phyloP scores from a whole-genome alignment of 2,329 filamentous ascomycete species.

The Pseudocercospora pini-densiflorae region DNA sequence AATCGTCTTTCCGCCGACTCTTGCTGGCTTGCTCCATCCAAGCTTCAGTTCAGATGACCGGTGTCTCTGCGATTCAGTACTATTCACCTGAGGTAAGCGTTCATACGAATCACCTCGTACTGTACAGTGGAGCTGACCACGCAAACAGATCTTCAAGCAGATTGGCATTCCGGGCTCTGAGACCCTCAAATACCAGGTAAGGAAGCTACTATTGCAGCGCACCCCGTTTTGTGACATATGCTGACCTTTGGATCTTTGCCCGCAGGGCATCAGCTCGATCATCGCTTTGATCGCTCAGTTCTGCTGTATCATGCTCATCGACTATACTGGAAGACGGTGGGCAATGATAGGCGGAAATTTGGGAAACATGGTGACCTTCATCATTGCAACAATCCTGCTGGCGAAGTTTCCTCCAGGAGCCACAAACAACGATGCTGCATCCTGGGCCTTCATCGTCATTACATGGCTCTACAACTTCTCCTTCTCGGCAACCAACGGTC shows the following conservation, averaged over 20 bases:
- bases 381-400: slow-evolving; percentile 65
- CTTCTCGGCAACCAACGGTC: slow-evolving; percentile 73
- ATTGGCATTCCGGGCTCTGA: slow-evolving; percentile 70
- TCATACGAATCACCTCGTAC: not conserved
- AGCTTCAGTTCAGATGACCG: slow-evolving; percentile 76
- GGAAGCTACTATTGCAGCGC: not conserved
- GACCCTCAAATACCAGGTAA: slow-evolving; percentile 69
- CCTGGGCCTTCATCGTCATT: slow-evolving; percentile 75
- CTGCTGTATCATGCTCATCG: slow-evolving; percentile 70
- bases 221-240: not conserved
- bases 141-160: slow-evolving; percentile 56
- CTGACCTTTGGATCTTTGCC: not conserved
- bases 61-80: slow-evolving; percentile 75
- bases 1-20: slow-evolving; percentile 71
- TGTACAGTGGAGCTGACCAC: not conserved
- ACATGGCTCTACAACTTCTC: slow-evolving; percentile 84
- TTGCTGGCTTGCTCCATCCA: slow-evolving; percentile 72
- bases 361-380: slow-evolving; percentile 72
- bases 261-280: slow-evolving; percentile 67
- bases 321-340: slow-evolving; percentile 72
- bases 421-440: slow-evolving; percentile 57
- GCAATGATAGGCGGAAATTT: slow-evolving; percentile 74
- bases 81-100: slow-evolving; percentile 46
- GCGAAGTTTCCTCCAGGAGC: slow-evolving; percentile 65
- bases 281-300: slow-evolving; percentile 72